Evolutionary conservation across 371 early-diverging fungal genomes (phyloP).

Genomic region (Actinomucor elegans): DNA sequence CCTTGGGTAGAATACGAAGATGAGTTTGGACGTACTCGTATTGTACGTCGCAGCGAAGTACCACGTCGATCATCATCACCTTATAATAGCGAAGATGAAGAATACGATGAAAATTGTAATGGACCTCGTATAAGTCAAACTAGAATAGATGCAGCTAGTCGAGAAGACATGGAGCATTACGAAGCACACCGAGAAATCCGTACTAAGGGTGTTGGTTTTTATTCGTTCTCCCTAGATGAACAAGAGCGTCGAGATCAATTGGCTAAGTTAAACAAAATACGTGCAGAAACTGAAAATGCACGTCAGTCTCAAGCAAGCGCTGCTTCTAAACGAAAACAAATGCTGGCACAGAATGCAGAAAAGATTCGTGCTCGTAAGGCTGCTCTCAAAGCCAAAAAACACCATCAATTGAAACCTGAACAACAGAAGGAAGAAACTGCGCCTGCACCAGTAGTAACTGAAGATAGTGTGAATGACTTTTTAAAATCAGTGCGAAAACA

Average conservation of each 20-base stretch:
- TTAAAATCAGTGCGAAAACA: slow-evolving; percentile 29
- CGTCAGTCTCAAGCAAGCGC: slow-evolving; percentile 34
- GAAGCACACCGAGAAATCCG: slow-evolving; percentile 63
- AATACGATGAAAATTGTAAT: neutral
- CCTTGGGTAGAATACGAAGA: slow-evolving; percentile 82
- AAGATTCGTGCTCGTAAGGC: slow-evolving; percentile 39
- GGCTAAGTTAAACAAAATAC: slow-evolving; percentile 58
- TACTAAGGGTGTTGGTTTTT: slow-evolving; percentile 76
- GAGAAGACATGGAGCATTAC: slow-evolving; percentile 45
- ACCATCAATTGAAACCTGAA: slow-evolving; percentile 18
- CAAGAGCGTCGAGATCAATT: slow-evolving; percentile 67
- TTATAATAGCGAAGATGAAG: slow-evolving; percentile 8
- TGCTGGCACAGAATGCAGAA: slow-evolving; percentile 49
- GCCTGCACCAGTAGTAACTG: slow-evolving; percentile 16
- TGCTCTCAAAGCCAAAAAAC: slow-evolving; percentile 30
- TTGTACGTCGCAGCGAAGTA: slow-evolving; percentile 65
- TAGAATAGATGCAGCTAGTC: slow-evolving; percentile 23
- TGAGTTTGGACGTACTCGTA: slow-evolving; percentile 79
- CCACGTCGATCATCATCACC: slow-evolving; percentile 26
- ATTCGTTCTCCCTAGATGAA: slow-evolving; percentile 70
- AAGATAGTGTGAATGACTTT: slow-evolving; percentile 33
- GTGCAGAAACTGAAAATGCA: slow-evolving; percentile 55
- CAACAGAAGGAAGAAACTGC: neutral
- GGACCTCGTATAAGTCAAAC: neutral
- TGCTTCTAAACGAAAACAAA: slow-evolving; percentile 51